These are phyloP conservation scores for Psidium friedrichsthalianum DNA, from an alignment of 345 rosid genomes.

Conservation along the genomic window DNA sequence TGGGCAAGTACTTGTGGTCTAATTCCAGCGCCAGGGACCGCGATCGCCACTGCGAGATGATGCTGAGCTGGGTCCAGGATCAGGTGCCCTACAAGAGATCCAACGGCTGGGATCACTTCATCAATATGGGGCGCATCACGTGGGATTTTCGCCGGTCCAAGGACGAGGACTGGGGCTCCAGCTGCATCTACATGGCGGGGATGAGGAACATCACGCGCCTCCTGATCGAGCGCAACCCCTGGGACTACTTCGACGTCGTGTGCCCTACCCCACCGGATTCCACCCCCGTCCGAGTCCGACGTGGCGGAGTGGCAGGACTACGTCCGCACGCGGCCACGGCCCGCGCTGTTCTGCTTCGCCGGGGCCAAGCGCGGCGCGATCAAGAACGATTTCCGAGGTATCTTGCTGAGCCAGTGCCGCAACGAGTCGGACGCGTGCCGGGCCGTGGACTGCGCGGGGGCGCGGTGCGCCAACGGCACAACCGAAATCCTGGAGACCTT, in stretches of 20 bases:
- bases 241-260: slow-evolving; percentile 95
- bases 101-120: slow-evolving; percentile 89
- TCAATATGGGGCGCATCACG: slow-evolving; percentile 90
- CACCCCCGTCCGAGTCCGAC: slow-evolving; percentile 79
- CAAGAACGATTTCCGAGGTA: slow-evolving; percentile 67
- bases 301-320: slow-evolving; percentile 67
- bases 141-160: slow-evolving; percentile 93
- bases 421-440: slow-evolving; percentile 40
- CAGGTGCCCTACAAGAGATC: slow-evolving; percentile 62
- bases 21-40: slow-evolving; percentile 51
- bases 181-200: slow-evolving; percentile 65
- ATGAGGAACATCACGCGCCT: slow-evolving; percentile 94
- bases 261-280: slow-evolving; percentile 98
- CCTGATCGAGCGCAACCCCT: slow-evolving; percentile 85
- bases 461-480: slow-evolving; percentile 64
- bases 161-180: slow-evolving; percentile 82
- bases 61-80: slow-evolving; percentile 52
- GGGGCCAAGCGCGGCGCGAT: slow-evolving; percentile 66
- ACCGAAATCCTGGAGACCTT: slow-evolving; percentile 67
- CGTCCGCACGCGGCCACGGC: slow-evolving; percentile 45
- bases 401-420: slow-evolving; percentile 52
- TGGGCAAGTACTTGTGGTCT: slow-evolving; percentile 67
- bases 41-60: slow-evolving; percentile 58
- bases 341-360: slow-evolving; percentile 74
- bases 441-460: slow-evolving; percentile 49